A percentile compares a stretch with the other conserved stretches of the same genome.
Evolutionary conservation across 371 early-diverging fungal species (phyloP).

Genomic region (Paraphysoderma sedebokerense): DNA sequence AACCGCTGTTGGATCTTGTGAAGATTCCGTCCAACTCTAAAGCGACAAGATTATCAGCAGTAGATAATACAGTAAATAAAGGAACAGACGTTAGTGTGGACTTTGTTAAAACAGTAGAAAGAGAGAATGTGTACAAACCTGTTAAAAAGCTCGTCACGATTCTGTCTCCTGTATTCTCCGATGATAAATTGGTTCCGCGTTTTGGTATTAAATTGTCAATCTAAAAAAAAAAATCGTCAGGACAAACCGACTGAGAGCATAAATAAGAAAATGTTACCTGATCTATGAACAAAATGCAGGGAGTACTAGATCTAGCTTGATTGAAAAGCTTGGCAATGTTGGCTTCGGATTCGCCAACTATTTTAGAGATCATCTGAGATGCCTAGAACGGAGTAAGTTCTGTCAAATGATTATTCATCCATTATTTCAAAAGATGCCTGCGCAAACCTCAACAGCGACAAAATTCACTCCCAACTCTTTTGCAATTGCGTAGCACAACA

Average conservation of each 20-base stretch:
- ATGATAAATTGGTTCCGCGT: slow-evolving; percentile 43
- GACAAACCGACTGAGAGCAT: neutral
- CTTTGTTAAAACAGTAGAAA: neutral
- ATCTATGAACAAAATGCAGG: slow-evolving; percentile 69
- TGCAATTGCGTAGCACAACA: no score
- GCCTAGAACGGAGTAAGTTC: slow-evolving; percentile 15
- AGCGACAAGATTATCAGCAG: neutral
- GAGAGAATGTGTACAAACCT: slow-evolving; percentile 20
- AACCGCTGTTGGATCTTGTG: slow-evolving; percentile 19
- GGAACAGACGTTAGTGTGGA: neutral
- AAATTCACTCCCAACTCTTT: no score
- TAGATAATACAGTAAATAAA: neutral
- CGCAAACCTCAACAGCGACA: no score
- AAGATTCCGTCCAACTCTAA: slow-evolving; percentile 68
- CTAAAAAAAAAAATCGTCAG: slow-evolving; percentile 12
- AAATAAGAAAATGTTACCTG: slow-evolving; percentile 23
- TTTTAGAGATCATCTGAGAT: slow-evolving; percentile 56
- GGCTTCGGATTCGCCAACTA: slow-evolving; percentile 68
- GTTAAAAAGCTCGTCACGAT: slow-evolving; percentile 62
- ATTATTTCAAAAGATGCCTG: no score
- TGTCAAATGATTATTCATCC: no score
- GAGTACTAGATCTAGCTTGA: slow-evolving; percentile 54
- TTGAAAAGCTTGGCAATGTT: slow-evolving; percentile 52
- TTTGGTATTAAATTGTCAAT: slow-evolving; percentile 50
- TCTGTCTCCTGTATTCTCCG: slow-evolving; percentile 61